Conservation (phyloP, 768 basidiomycete genomes). For the Hydnomerulius pinastri region DNA sequence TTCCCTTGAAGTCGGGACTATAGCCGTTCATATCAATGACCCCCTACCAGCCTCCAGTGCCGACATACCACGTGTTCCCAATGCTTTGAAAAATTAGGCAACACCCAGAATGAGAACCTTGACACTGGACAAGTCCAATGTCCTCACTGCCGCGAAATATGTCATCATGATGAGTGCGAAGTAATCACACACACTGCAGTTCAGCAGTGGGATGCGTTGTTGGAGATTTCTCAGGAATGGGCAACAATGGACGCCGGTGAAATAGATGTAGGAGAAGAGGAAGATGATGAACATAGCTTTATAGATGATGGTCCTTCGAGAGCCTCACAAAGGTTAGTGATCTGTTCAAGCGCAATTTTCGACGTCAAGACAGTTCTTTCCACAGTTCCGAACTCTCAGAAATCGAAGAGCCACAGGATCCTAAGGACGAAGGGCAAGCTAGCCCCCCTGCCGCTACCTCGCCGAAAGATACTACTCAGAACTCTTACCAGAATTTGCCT, state of each 20-base stretch:
- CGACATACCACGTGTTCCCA: conserved; percentile 16
- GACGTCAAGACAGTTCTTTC: conserved; percentile 8
- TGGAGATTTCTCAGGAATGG: conserved; percentile 21
- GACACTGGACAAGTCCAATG: conserved; percentile 11
- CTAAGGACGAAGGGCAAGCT: conserved; percentile 2
- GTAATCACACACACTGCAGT: conserved; percentile 13
- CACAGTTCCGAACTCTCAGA: conserved; percentile 7
- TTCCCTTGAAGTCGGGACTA: background rate
- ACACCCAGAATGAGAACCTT: too few relatives aligned
- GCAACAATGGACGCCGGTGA: conserved; percentile 8
- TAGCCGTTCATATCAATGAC: background rate
- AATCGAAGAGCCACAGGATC: conserved; percentile 1
- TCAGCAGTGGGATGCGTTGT: conserved; percentile 20
- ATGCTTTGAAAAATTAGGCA: conserved; percentile 13
- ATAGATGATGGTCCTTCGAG: background rate
- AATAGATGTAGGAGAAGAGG: conserved; percentile 8
- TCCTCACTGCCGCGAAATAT: conserved; percentile 19
- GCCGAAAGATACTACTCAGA: background rate
- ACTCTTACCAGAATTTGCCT: conserved; percentile 20
- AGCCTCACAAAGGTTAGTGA: conserved; percentile 14
- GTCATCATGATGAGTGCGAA: conserved; percentile 15
- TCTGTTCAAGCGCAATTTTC: background rate
- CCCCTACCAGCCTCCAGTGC: conserved; percentile 11
- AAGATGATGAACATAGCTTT: conserved; percentile 6
- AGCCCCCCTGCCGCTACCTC: background rate